Percentiles rank a stretch among this genome's conserved stretches.
phyloP scores from a whole-genome alignment of 2,329 filamentous ascomycete species.

The Colletotrichum eleusines region DNA sequence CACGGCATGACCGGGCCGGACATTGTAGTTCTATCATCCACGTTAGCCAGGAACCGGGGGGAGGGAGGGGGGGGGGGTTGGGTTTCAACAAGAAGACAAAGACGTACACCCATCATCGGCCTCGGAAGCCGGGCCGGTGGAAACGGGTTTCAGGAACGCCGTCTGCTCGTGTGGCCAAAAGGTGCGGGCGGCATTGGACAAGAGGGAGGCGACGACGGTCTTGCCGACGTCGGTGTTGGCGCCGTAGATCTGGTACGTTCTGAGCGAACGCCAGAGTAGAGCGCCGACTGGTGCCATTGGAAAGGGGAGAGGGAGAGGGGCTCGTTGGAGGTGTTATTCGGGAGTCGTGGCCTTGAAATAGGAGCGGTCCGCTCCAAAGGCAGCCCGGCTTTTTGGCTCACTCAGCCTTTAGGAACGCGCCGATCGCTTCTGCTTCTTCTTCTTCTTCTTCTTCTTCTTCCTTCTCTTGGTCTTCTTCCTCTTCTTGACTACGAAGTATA shows the following conservation, averaged over 20 bases:
- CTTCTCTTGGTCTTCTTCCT: too few relatives aligned
- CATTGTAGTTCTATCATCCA: slow-evolving; percentile 10
- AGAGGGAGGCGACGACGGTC: slow-evolving; percentile 80
- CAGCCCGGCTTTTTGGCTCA: neutral
- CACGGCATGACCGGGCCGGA: neutral
- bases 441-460: too few relatives aligned
- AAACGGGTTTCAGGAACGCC: slow-evolving; percentile 84
- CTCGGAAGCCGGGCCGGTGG: slow-evolving; percentile 77
- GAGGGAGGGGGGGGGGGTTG: neutral
- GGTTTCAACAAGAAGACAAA: too few relatives aligned
- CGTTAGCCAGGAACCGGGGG: neutral
- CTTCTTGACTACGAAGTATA: too few relatives aligned
- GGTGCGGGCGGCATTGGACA: slow-evolving; percentile 72
- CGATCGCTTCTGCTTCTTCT: neutral
- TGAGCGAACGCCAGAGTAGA: slow-evolving; percentile 76
- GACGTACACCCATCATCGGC: slow-evolving; percentile 74
- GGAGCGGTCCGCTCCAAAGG: neutral
- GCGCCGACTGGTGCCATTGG: slow-evolving; percentile 65
- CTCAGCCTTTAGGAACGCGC: slow-evolving; percentile 2
- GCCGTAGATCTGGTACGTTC: slow-evolving; percentile 81
- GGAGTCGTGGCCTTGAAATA: neutral
- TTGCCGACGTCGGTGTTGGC: slow-evolving; percentile 90
- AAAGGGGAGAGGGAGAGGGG: neutral
- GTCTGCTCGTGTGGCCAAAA: slow-evolving; percentile 61
- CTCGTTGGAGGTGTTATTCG: slow-evolving; percentile 7